These are phyloP conservation scores for Xylaria flabelliformis DNA, from an alignment of 495 filamentous ascomycete species.

Conservation along the genomic window DNA sequence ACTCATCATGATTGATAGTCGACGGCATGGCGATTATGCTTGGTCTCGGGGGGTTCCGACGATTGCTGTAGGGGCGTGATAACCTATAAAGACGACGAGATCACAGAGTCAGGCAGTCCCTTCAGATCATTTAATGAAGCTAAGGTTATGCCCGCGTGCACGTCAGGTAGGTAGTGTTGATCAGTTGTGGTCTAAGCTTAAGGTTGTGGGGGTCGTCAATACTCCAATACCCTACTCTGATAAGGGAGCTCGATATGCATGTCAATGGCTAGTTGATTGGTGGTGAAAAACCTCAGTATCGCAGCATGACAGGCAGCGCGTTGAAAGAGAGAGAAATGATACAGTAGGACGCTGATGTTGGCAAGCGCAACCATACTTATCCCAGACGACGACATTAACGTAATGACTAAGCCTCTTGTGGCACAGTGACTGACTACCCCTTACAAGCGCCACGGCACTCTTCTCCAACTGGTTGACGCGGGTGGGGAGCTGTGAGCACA, in stretches of 20 bases:
- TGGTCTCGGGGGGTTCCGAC: neutral
- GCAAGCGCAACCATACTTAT: neutral
- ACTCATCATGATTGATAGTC: slow-evolving; percentile 48
- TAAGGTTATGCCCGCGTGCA: neutral
- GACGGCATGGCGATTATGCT: slow-evolving; percentile 39
- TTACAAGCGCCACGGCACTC: neutral
- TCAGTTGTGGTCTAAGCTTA: neutral
- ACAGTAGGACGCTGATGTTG: neutral
- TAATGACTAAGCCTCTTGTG: neutral
- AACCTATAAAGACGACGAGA: neutral
- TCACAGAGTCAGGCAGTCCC: neutral
- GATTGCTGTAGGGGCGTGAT: neutral
- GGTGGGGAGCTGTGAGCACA: neutral
- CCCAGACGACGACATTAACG: slow-evolving; percentile 1
- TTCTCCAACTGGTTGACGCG: neutral
- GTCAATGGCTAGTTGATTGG: neutral
- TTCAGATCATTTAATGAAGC: neutral
- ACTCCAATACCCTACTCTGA: neutral
- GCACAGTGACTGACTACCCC: neutral
- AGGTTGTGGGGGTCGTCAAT: neutral
- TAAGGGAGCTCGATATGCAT: neutral
- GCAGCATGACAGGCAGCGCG: neutral
- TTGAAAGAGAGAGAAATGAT: neutral
- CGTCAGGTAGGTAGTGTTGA: neutral
- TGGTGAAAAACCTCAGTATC: neutral